Evolutionary conservation across 371 early-diverging fungal genomes (phyloP).

Genomic region (Mucor plumbeus): DNA sequence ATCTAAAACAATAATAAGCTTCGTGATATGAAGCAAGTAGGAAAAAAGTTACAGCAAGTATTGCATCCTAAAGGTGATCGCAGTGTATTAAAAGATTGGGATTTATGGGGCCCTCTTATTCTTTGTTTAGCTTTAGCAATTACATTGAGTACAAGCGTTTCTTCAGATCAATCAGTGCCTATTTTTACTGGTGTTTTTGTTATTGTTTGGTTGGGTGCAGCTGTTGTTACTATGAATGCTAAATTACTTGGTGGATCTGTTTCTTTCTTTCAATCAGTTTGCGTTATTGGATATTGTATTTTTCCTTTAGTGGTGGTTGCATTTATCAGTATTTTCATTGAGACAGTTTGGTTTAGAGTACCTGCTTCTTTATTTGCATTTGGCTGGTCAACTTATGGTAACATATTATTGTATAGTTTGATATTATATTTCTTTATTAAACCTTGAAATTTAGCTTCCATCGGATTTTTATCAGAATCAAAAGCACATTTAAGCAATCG

Average conservation of each 20-base stretch:
- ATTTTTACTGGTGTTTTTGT: constrained; percentile 92
- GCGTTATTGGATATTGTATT: constrained; percentile 93
- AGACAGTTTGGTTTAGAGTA: constrained; percentile 65
- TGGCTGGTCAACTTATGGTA: constrained; percentile 85
- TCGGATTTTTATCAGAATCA: constrained; percentile 81
- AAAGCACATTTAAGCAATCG: constrained; percentile 79
- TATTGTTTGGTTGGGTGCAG: constrained; percentile 90
- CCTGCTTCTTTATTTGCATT: constrained; percentile 76
- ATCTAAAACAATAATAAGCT: constrained; percentile 54
- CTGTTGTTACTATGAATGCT: constrained; percentile 90
- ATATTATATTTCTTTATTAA: neutral
- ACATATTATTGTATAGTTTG: no score
- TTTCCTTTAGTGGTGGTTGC: constrained; percentile 87
- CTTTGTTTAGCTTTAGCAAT: constrained; percentile 87
- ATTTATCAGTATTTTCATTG: constrained; percentile 67
- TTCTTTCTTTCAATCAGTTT: constrained; percentile 93
- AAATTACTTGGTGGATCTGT: constrained; percentile 91
- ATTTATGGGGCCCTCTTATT: constrained; percentile 94
- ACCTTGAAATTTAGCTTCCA: constrained; percentile 52
- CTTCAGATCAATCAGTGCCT: constrained; percentile 72
- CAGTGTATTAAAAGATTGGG: constrained; percentile 86
- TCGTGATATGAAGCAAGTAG: constrained; percentile 77
- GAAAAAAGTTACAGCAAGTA: constrained; percentile 75
- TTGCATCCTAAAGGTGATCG: constrained; percentile 69
- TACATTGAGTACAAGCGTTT: constrained; percentile 67